Evolutionary conservation across 2,329 filamentous ascomycete species (phyloP).

Genomic region (Colletotrichum sp.): DNA sequence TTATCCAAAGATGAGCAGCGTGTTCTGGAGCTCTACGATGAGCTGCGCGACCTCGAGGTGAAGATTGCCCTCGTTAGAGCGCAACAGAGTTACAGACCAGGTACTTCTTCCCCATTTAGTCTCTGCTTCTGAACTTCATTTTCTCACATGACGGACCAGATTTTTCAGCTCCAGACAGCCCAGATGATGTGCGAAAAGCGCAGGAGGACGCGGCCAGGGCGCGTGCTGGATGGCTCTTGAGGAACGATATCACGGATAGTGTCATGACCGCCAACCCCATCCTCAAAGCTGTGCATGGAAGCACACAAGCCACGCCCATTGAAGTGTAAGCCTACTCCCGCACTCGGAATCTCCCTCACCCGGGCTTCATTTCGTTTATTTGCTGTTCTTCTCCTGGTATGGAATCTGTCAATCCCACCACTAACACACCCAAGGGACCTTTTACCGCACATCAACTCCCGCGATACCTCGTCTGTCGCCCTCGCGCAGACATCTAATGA

Average conservation of each 20-base stretch:
- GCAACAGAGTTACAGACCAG: constrained; percentile 40
- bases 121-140: background rate
- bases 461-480: constrained; percentile 69
- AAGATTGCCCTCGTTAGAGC: constrained; percentile 72
- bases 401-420: background rate
- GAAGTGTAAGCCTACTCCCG: constrained; percentile 62
- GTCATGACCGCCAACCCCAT: constrained; percentile 77
- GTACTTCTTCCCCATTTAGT: constrained; percentile 28
- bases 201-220: constrained; percentile 73
- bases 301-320: constrained; percentile 65
- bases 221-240: constrained; percentile 71
- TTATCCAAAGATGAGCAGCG: constrained; percentile 71
- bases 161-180: background rate
- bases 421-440: constrained; percentile 60
- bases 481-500: constrained; percentile 65
- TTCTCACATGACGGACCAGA: background rate
- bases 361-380: background rate
- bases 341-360: background rate
- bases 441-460: constrained; percentile 67
- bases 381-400: background rate
- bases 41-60: constrained; percentile 72
- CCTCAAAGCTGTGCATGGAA: constrained; percentile 77
- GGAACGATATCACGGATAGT: constrained; percentile 71
- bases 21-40: constrained; percentile 73
- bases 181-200: constrained; percentile 50